These are phyloP conservation scores for Microcyclospora tardicrescens DNA, from an alignment of 2,329 filamentous ascomycete genomes.

Conservation along the genomic window DNA sequence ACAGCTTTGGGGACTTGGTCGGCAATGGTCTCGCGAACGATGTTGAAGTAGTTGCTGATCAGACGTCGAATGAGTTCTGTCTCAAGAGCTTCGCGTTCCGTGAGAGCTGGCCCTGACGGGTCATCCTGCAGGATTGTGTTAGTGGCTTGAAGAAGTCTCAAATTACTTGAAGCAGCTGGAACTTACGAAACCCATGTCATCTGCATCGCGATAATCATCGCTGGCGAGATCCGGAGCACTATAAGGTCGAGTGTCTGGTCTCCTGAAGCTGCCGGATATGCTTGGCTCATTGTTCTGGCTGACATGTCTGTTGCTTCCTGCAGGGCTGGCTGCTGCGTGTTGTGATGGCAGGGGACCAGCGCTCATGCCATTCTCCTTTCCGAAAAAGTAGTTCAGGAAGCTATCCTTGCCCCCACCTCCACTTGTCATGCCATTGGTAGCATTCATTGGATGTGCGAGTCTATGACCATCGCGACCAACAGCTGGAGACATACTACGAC, in stretches of 20 bases:
- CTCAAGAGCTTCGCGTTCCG: conserved; percentile 91
- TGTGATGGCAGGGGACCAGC: conserved; percentile 22
- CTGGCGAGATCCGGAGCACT: conserved; percentile 18
- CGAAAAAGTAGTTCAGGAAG: conserved; percentile 97
- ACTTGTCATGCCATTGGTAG: conserved; percentile 19
- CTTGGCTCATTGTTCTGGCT: conserved; percentile 69
- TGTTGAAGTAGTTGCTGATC: conserved; percentile 98
- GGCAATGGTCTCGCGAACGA: conserved; percentile 94
- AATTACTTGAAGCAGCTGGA: background rate
- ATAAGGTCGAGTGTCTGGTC: conserved; percentile 42
- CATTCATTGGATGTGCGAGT: conserved; percentile 9
- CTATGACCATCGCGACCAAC: conserved; percentile 40
- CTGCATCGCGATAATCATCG: conserved; percentile 29
- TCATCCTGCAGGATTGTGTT: conserved; percentile 13
- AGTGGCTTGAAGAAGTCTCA: background rate
- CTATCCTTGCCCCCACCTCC: conserved; percentile 65
- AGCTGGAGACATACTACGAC: conserved; percentile 72
- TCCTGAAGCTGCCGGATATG: conserved; percentile 70
- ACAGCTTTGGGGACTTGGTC: conserved; percentile 98
- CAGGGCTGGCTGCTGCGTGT: conserved; percentile 27
- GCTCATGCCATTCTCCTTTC: conserved; percentile 63
- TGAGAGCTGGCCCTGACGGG: conserved; percentile 54
- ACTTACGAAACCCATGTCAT: conserved; percentile 18
- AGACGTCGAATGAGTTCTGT: conserved; percentile 92
- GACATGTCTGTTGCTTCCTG: conserved; percentile 49